A percentile compares a stretch with the other conserved stretches of the same genome.
phyloP scores from a whole-genome alignment of 495 filamentous ascomycete species.

The Neurospora sp. region DNA sequence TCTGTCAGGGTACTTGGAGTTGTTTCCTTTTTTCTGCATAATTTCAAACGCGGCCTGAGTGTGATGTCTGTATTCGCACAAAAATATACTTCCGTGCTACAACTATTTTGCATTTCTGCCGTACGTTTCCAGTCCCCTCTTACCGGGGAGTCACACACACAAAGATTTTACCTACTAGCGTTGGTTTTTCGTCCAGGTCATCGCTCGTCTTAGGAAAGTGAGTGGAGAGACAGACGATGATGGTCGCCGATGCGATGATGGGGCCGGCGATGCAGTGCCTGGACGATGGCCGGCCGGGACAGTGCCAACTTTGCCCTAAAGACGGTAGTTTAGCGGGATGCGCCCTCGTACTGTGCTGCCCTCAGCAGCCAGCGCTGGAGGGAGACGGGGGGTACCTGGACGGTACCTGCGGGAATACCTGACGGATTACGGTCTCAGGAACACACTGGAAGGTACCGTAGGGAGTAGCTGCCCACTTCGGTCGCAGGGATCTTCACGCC shows the following conservation, averaged over 20 bases:
- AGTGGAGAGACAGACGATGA: background rate
- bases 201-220: background rate
- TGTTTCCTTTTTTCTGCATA: background rate
- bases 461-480: constrained; percentile 4
- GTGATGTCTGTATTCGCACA: background rate
- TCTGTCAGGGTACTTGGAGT: background rate
- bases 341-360: background rate
- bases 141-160: background rate
- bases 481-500: constrained; percentile 12
- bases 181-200: background rate
- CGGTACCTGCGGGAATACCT: background rate
- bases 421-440: background rate
- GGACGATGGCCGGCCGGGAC: background rate
- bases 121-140: background rate
- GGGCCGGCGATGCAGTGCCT: background rate
- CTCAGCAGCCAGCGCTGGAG: background rate
- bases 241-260: background rate
- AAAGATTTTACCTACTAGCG: background rate
- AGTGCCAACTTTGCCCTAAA: background rate
- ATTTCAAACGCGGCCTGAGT: background rate
- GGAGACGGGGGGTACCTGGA: background rate
- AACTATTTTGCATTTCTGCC: background rate
- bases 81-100: background rate
- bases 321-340: background rate
- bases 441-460: background rate